Evolutionary conservation across 257 asterid species (phyloP).

Genomic region (Lantana camara): DNA sequence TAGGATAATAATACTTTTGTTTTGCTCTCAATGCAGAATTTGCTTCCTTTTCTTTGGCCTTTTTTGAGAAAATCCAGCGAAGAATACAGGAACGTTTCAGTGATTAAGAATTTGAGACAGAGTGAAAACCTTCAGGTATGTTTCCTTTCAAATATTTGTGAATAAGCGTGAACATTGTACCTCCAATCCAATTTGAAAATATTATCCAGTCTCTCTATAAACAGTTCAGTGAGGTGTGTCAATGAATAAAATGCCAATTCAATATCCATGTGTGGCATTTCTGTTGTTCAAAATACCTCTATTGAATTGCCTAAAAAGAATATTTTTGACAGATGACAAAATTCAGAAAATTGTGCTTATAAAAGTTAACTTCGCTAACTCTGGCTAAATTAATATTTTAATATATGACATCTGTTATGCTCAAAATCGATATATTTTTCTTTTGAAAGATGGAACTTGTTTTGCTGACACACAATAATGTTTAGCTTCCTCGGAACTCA

Average conservation of each 20-base stretch:
- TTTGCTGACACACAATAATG: background rate
- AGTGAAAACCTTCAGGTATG: constrained; percentile 92
- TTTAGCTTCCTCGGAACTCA: background rate
- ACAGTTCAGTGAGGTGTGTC: background rate
- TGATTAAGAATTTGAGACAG: constrained; percentile 88
- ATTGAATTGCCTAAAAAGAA: background rate
- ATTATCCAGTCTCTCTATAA: constrained; percentile 5
- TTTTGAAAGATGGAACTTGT: background rate
- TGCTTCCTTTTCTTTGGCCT: constrained; percentile 93
- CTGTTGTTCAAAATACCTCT: background rate
- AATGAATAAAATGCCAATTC: background rate
- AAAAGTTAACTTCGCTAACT: background rate
- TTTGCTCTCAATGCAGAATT: constrained; percentile 61
- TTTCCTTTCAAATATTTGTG: constrained; percentile 13
- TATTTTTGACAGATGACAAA: background rate
- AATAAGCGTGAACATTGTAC: constrained; percentile 11
- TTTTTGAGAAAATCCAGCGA: constrained; percentile 92
- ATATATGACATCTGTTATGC: too few species aligned
- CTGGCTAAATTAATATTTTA: background rate
- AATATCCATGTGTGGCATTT: background rate
- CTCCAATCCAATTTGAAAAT: background rate
- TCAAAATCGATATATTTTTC: too few species aligned
- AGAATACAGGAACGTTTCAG: constrained; percentile 79
- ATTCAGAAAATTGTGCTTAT: constrained; percentile 3
- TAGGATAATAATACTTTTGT: constrained; percentile 16